These are phyloP conservation scores for Coemansia brasiliensis DNA, from an alignment of 192 early-diverging fungal species.

Conservation along the genomic window DNA sequence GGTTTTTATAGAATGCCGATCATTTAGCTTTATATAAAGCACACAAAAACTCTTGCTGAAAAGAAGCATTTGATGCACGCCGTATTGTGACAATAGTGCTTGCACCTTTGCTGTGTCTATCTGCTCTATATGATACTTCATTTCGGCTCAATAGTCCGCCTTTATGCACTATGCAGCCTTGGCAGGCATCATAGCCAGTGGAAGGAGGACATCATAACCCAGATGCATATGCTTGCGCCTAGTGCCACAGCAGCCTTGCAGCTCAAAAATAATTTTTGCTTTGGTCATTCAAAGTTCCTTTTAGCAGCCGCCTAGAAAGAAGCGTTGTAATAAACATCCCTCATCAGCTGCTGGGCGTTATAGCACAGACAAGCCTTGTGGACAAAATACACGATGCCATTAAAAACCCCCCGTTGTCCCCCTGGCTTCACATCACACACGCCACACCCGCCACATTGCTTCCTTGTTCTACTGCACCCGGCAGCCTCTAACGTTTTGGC, in stretches of 20 bases:
- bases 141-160: too few relatives aligned
- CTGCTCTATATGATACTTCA: too few relatives aligned
- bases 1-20: neutral
- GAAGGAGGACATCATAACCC: neutral
- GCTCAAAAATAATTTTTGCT: too few relatives aligned
- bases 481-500: conserved; percentile 6
- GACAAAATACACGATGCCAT: neutral
- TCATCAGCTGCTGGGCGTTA: too few relatives aligned
- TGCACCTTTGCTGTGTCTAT: too few relatives aligned
- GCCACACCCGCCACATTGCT: conserved; percentile 52
- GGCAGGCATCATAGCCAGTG: too few relatives aligned
- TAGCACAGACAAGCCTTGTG: neutral
- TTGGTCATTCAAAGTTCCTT: too few relatives aligned
- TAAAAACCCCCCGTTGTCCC: conserved; percentile 8
- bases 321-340: too few relatives aligned
- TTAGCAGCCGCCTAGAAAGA: too few relatives aligned
- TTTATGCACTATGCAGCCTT: too few relatives aligned
- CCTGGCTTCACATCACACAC: conserved; percentile 39
- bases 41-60: too few relatives aligned
- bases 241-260: neutral
- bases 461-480: conserved; percentile 23
- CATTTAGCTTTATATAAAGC: neutral
- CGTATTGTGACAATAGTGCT: too few relatives aligned
- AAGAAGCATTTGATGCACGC: neutral
- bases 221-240: neutral